Conservation (phyloP, 495 filamentous ascomycete genomes). For the Penicillium subrubescens region DNA sequence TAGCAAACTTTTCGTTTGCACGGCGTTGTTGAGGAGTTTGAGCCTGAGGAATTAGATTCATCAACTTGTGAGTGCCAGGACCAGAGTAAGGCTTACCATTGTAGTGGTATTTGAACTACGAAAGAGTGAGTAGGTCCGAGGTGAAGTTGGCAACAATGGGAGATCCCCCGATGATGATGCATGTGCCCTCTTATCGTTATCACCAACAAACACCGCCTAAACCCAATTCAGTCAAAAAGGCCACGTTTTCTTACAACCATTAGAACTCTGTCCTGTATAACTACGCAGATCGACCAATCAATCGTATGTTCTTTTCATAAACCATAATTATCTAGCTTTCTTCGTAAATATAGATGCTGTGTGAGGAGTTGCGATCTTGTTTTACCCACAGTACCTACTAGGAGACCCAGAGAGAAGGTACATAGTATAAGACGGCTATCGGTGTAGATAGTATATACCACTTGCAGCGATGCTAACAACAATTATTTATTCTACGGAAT, state of each 20-base stretch:
- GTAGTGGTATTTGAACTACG: background rate
- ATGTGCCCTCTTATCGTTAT: background rate
- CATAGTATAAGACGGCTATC: too few species aligned
- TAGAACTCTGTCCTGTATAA: background rate
- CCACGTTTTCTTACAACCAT: slow-evolving; percentile 2
- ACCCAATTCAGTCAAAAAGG: background rate
- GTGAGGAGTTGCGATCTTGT: too few species aligned
- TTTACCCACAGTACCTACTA: too few species aligned
- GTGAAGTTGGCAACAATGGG: background rate
- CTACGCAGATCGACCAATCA: too few species aligned
- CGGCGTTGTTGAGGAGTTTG: slow-evolving; percentile 94
- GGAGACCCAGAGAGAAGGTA: too few species aligned
- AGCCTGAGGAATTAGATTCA: slow-evolving; percentile 53
- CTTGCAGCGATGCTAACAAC: too few species aligned
- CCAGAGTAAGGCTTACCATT: background rate
- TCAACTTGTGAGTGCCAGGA: background rate
- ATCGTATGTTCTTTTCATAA: too few species aligned
- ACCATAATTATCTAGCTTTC: too few species aligned
- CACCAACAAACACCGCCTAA: background rate
- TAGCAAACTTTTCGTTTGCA: slow-evolving; percentile 82
- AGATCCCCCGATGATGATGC: background rate
- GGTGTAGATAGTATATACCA: too few species aligned
- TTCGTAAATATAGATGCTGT: too few species aligned
- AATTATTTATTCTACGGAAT: too few species aligned
- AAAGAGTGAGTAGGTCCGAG: background rate